Evolutionary conservation across 257 asterid species (phyloP), one percentile per base, ranked within the genome.

Genomic region (Thymus mandschuricus): DNA sequence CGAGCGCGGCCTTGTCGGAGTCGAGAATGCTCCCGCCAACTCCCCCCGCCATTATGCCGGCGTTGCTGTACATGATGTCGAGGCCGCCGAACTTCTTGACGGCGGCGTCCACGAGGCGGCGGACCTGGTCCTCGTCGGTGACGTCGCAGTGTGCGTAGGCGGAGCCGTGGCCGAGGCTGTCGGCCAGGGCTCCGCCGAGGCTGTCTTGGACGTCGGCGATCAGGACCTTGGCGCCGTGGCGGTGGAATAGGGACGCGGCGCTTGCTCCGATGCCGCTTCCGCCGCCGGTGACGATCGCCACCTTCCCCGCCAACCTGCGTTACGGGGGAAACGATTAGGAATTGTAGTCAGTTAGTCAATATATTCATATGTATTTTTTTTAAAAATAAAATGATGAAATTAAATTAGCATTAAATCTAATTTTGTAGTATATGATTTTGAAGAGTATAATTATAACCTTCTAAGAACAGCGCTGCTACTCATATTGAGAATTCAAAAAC

Each of bases 31-130:
- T 72, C 0, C 21, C 56, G 3, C 13, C 38, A 2, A 1, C 4
- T 1, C 63, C 31, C 4, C 65, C 72, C 3, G 66, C 69, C 13
- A 77, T 5, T 38, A 85, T 51, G 1, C 90, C 90, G 0, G 87
- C 93, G 27, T 87, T 85, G 78, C 81, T 85, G 64, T 63, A 74
- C 87, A 87, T 79, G 46, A 85, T 72, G 82, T 87, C 90, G 1
- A 87, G 86, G 8, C 69, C 48, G 0, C 93, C 88, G 46, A 54
- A 72, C 41, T 62, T 80, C 71, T 82, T 8, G 0, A 85, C 40
- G 29, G 88, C 50, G 3, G 75, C 3, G 35, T 81, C 81, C 1
- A 87, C 52, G 1, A 83, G 68, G 27, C 65, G 43, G 27, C 2
- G 30, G 34, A 87, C 38, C 3, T 85, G 76, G 0, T 72, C 79